These are phyloP conservation scores for Aspergillus nomiae DNA, from an alignment of 2,329 filamentous ascomycete genomes.

Conservation along the genomic window DNA sequence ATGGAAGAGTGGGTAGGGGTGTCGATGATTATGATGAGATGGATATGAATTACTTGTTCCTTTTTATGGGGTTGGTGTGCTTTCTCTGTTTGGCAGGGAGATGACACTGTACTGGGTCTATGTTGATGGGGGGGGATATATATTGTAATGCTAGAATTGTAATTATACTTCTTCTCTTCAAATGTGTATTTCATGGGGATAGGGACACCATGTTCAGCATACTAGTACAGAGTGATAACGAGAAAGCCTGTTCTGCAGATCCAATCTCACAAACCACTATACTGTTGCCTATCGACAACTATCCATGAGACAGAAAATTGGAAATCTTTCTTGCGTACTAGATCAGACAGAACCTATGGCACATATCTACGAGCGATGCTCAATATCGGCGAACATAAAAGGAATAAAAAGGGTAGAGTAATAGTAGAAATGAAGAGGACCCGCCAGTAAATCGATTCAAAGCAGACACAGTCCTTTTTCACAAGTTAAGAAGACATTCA, in stretches of 20 bases:
- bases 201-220: background rate
- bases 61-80: background rate
- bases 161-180: background rate
- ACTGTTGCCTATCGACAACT: background rate
- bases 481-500: conserved; percentile 15
- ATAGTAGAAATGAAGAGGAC: conserved; percentile 9
- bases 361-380: conserved; percentile 24
- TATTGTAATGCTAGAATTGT: background rate
- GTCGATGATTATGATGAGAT: background rate
- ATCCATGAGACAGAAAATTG: background rate
- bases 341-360: conserved; percentile 16
- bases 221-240: background rate
- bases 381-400: conserved; percentile 9
- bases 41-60: background rate
- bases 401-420: conserved; percentile 1
- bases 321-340: conserved; percentile 4
- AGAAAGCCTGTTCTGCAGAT: background rate
- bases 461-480: conserved; percentile 13
- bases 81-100: background rate
- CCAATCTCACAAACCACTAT: background rate
- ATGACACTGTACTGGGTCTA: background rate
- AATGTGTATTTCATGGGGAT: background rate
- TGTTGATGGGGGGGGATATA: background rate
- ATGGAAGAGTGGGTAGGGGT: background rate
- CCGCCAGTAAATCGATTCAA: conserved; percentile 18